Conservation (phyloP, 805 yeast species). For the Spathaspora hagerdaliae region DNA sequence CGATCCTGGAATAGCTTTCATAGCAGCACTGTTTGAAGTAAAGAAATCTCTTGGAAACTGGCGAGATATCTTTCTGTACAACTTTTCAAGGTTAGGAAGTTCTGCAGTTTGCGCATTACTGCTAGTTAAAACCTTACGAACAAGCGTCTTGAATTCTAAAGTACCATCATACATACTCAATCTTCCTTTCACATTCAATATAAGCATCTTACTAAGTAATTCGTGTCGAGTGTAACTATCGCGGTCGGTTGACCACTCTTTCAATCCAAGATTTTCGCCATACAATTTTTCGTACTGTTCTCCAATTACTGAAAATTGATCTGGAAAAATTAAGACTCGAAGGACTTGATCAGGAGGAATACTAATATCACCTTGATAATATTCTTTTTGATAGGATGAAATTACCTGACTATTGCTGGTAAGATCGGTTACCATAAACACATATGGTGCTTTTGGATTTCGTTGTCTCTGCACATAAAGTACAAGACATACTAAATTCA, state of each 20-base stretch:
- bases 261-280: not conserved
- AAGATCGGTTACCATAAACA: constrained; percentile 1
- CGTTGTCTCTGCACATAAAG: not conserved
- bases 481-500: not conserved
- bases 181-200: not conserved
- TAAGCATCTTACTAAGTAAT: not conserved
- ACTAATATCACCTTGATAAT: not conserved
- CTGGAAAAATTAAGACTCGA: not conserved
- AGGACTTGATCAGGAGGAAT: not conserved
- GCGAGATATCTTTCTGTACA: not conserved
- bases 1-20: no score
- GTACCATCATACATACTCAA: not conserved
- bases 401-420: not conserved
- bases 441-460: not conserved
- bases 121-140: not conserved
- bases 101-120: not conserved
- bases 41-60: not conserved
- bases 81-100: not conserved
- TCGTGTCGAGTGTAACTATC: not conserved
- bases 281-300: not conserved
- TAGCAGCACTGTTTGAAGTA: no score
- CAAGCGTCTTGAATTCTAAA: not conserved
- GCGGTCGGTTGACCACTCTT: not conserved
- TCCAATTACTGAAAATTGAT: not conserved
- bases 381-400: not conserved